Conservation (phyloP, 2,329 filamentous ascomycete genomes). For the Fusarium algeriense region DNA sequence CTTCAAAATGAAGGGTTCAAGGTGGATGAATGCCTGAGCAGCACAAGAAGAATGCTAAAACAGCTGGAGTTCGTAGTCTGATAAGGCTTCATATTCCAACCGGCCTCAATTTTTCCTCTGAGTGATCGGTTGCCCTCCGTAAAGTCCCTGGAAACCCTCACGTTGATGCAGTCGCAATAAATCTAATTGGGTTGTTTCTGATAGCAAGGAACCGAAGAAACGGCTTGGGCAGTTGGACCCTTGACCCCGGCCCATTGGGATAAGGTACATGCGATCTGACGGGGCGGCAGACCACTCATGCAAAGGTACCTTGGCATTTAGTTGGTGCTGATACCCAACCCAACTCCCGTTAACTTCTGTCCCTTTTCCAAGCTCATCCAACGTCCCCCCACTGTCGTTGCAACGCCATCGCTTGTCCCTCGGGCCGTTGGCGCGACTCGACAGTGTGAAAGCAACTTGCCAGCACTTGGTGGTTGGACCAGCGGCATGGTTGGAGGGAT, state of each 20-base stretch:
- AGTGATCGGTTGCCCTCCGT: background rate
- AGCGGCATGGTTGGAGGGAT: slow-evolving; percentile 36
- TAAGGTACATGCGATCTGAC: slow-evolving; percentile 27
- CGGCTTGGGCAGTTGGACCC: slow-evolving; percentile 27
- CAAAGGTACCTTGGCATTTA: slow-evolving; percentile 27
- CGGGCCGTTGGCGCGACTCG: slow-evolving; percentile 46
- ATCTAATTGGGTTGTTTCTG: slow-evolving; percentile 29
- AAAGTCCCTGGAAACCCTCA: slow-evolving; percentile 6
- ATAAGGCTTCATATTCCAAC: background rate
- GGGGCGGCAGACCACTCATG: slow-evolving; percentile 18
- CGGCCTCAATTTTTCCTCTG: background rate
- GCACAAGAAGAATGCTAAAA: background rate
- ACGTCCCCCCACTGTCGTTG: slow-evolving; percentile 35
- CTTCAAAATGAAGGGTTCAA: slow-evolving; percentile 31
- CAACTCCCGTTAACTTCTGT: slow-evolving; percentile 25
- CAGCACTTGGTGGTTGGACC: slow-evolving; percentile 45
- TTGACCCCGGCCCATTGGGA: slow-evolving; percentile 30
- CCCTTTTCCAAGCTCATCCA: slow-evolving; percentile 31
- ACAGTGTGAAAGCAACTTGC: slow-evolving; percentile 42
- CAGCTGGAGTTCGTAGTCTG: background rate
- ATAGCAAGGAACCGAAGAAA: slow-evolving; percentile 29
- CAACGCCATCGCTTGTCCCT: slow-evolving; percentile 40
- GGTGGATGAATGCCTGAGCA: slow-evolving; percentile 9
- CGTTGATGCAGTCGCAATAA: slow-evolving; percentile 3
- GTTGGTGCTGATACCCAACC: slow-evolving; percentile 37